These are phyloP conservation scores for Hypoxylon sp. DNA, from an alignment of 2,329 filamentous ascomycete species.

Conservation along the genomic window DNA sequence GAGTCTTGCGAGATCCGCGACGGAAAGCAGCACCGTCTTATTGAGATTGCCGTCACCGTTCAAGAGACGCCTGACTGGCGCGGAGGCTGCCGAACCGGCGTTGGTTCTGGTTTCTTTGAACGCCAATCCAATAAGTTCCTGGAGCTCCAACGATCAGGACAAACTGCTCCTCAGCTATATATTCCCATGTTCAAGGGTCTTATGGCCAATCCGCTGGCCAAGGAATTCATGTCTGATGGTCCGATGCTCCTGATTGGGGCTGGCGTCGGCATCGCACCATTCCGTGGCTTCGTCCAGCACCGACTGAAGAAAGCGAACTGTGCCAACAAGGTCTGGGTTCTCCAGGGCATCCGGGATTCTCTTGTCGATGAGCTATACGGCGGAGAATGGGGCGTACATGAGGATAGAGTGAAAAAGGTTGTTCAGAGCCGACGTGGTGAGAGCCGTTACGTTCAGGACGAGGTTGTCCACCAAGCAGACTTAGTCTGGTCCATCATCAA, in stretches of 20 bases:
- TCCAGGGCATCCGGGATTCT: constrained; percentile 71
- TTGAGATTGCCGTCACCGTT: constrained; percentile 97
- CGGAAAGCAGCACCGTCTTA: constrained; percentile 80
- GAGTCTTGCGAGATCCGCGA: constrained; percentile 78
- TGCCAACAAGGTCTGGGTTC: constrained; percentile 58
- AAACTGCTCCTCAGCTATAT: constrained; percentile 73
- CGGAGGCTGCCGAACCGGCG: constrained; percentile 79
- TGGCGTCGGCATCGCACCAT: constrained; percentile 95
- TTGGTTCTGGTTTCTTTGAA: constrained; percentile 95
- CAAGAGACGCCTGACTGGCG: constrained; percentile 89
- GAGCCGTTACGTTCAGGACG: constrained; percentile 95
- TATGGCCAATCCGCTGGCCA: constrained; percentile 96
- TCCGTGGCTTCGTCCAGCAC: constrained; percentile 97
- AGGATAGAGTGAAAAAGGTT: constrained; percentile 86
- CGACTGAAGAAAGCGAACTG: constrained; percentile 57
- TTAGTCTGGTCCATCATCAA: constrained; percentile 99
- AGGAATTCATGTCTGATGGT: constrained; percentile 91
- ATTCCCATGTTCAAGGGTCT: constrained; percentile 98
- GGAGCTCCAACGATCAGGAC: constrained; percentile 74
- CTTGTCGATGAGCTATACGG: constrained; percentile 96
- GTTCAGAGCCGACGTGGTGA: constrained; percentile 82
- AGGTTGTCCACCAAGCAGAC: constrained; percentile 90
- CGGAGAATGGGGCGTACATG: constrained; percentile 95
- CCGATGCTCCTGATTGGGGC: constrained; percentile 98
- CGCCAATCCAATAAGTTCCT: constrained; percentile 82